Conservation (phyloP, 2,329 filamentous ascomycete genomes). For the Penicillium sp. region DNA sequence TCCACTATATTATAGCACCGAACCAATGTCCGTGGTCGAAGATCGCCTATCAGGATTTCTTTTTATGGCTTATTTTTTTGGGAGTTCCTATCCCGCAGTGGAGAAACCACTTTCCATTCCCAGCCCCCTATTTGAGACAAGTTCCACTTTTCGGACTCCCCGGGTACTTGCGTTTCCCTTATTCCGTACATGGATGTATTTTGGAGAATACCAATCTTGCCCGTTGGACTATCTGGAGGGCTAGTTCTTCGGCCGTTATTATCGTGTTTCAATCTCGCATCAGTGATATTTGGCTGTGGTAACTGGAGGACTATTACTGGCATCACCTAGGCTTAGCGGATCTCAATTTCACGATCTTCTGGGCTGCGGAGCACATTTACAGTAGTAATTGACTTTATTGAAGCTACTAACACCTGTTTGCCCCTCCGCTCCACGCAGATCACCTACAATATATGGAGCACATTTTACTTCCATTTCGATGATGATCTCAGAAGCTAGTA, state of each 20-base stretch:
- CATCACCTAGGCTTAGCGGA: neutral
- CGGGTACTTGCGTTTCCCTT: neutral
- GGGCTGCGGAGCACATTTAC: neutral
- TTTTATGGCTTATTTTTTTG: neutral
- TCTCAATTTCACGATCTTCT: neutral
- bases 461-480: neutral
- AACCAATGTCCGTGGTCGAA: slow-evolving; percentile 2
- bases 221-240: neutral
- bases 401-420: neutral
- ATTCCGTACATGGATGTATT: neutral
- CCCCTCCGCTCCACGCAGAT: neutral
- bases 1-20: slow-evolving; percentile 5
- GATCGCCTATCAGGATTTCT: neutral
- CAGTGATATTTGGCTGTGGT: neutral
- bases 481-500: neutral
- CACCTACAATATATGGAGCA: neutral
- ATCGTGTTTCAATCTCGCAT: neutral
- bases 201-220: neutral
- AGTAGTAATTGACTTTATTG: neutral
- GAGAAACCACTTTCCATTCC: neutral
- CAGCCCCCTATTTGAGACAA: neutral
- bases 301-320: neutral
- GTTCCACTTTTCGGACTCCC: neutral
- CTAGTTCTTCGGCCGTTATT: neutral
- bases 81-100: slow-evolving; percentile 1